These are phyloP conservation scores for Peniophora sp. DNA, from an alignment of 1,284 basidiomycete species.

Conservation along the genomic window DNA sequence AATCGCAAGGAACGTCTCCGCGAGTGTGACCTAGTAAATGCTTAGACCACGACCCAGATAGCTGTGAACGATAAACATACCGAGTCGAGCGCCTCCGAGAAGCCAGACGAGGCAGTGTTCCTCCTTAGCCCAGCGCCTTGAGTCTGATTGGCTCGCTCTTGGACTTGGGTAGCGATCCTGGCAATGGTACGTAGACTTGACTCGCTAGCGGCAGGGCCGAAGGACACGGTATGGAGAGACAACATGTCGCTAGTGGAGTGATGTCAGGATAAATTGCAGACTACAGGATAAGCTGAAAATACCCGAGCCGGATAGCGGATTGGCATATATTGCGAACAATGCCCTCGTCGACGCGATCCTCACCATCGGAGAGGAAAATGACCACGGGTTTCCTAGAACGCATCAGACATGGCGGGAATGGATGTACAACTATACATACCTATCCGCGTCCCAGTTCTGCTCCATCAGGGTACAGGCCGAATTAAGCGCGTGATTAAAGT, in stretches of 20 bases:
- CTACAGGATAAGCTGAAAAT: constrained; percentile 7
- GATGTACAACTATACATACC: constrained; percentile 24
- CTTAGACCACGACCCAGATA: too few species aligned
- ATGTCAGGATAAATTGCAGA: neutral
- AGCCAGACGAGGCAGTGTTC: constrained; percentile 37
- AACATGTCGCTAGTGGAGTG: constrained; percentile 36
- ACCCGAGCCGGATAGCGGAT: constrained; percentile 42
- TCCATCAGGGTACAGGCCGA: constrained; percentile 33
- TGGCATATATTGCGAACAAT: constrained; percentile 39
- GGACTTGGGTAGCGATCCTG: constrained; percentile 41
- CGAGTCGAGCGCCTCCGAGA: constrained; percentile 44
- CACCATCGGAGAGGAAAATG: constrained; percentile 59
- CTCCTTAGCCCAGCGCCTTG: constrained; percentile 25
- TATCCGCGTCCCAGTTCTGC: constrained; percentile 45
- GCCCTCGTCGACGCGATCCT: constrained; percentile 32
- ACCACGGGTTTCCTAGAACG: constrained; percentile 42
- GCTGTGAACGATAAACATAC: too few species aligned
- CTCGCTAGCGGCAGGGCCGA: constrained; percentile 31
- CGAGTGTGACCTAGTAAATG: constrained; percentile 37
- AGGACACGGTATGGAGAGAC: constrained; percentile 54
- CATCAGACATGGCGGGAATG: neutral
- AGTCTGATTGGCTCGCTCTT: constrained; percentile 38
- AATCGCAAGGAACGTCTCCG: constrained; percentile 55
- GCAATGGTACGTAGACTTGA: constrained; percentile 41
- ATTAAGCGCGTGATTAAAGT: constrained; percentile 37